Conservation (phyloP, 176 grass and related monocot species). For the Oryza meridionalis region DNA sequence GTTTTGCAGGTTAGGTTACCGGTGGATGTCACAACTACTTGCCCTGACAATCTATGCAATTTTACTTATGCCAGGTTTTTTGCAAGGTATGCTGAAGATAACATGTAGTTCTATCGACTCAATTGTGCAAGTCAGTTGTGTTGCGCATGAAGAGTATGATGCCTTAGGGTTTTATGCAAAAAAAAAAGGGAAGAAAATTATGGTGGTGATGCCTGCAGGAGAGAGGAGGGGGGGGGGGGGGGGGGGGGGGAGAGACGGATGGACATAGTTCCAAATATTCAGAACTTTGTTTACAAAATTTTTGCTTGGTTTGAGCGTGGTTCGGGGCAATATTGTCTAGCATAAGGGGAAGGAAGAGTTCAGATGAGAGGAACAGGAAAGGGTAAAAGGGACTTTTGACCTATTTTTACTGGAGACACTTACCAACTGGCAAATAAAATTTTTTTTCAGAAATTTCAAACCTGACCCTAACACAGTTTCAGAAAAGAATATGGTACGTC, state of each 20-base stretch:
- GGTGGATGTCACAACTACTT: constrained; percentile 85
- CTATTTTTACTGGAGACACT: too few relatives aligned
- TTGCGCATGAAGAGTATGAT: constrained; percentile 22
- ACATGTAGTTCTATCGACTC: neutral
- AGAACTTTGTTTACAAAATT: neutral
- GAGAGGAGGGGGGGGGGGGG: too few relatives aligned
- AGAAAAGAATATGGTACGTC: neutral
- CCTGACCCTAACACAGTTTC: neutral
- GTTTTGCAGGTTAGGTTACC: constrained; percentile 84
- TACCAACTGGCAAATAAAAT: neutral
- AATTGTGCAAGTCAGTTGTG: constrained; percentile 18
- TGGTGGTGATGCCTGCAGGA: neutral
- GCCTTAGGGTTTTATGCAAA: neutral
- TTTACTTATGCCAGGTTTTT: constrained; percentile 91
- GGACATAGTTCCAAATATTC: neutral
- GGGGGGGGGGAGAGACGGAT: too few relatives aligned
- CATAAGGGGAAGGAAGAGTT: too few relatives aligned
- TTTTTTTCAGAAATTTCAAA: neutral
- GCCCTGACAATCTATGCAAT: constrained; percentile 80
- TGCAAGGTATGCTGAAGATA: constrained; percentile 72
- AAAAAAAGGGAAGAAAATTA: neutral
- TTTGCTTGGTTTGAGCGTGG: neutral
- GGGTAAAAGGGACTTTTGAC: too few relatives aligned
- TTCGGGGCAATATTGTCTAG: too few relatives aligned
- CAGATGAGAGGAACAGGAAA: too few relatives aligned